These are phyloP conservation scores for Dothideomycetidae sp. DNA, from an alignment of 2,329 filamentous ascomycete species.

Conservation along the genomic window DNA sequence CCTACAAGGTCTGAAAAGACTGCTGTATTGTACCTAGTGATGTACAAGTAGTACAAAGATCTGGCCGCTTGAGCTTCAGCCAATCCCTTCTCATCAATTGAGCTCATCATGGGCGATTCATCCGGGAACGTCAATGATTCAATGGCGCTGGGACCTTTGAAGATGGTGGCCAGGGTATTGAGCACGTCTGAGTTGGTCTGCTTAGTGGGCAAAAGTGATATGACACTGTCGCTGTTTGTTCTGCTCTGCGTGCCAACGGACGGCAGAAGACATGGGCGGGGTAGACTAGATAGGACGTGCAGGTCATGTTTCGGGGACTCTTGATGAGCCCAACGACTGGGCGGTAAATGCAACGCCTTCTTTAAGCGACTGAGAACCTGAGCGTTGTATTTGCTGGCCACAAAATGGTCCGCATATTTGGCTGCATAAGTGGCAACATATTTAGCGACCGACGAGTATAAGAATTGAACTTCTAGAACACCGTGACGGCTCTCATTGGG, in stretches of 20 bases:
- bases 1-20: slow-evolving; percentile 39
- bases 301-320: slow-evolving; percentile 42
- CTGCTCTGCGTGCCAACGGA: background rate
- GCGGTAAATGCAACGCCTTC: slow-evolving; percentile 30
- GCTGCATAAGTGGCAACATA: slow-evolving; percentile 45
- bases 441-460: slow-evolving; percentile 40
- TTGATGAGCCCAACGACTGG: slow-evolving; percentile 37
- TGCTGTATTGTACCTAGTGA: slow-evolving; percentile 31
- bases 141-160: slow-evolving; percentile 35
- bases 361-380: slow-evolving; percentile 35
- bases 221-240: slow-evolving; percentile 20
- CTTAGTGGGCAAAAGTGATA: slow-evolving; percentile 38
- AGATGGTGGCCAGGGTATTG: slow-evolving; percentile 40
- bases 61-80: slow-evolving; percentile 39
- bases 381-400: slow-evolving; percentile 31
- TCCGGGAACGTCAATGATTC: slow-evolving; percentile 25
- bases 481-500: slow-evolving; percentile 31
- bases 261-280: slow-evolving; percentile 39
- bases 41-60: slow-evolving; percentile 40
- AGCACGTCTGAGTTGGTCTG: slow-evolving; percentile 40
- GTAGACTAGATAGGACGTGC: slow-evolving; percentile 42
- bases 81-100: slow-evolving; percentile 13
- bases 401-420: slow-evolving; percentile 40
- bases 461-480: slow-evolving; percentile 38
- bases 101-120: slow-evolving; percentile 14